Evolutionary conservation across 495 filamentous ascomycete genomes (phyloP).

Genomic region (Neurospora sp.): DNA sequence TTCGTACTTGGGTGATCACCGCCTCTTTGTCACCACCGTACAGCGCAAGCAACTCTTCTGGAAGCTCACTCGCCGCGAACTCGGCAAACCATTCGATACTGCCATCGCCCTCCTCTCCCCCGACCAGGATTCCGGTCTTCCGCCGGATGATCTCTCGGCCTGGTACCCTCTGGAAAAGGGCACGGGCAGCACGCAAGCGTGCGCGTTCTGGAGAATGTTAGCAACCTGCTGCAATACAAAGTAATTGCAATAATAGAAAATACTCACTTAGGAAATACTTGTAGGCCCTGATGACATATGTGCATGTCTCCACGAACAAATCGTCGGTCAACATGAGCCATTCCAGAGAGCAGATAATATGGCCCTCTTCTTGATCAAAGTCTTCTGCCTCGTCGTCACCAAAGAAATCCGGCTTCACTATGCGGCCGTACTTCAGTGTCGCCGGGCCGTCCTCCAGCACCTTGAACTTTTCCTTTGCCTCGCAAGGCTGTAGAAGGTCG

Average conservation of each 20-base stretch:
- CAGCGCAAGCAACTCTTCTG: constrained; percentile 24
- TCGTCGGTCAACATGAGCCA: constrained; percentile 71
- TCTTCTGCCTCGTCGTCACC: constrained; percentile 44
- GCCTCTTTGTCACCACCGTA: constrained; percentile 25
- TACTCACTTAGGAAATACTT: constrained; percentile 61
- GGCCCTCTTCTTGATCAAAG: constrained; percentile 46
- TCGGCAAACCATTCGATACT: constrained; percentile 34
- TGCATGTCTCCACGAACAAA: constrained; percentile 61
- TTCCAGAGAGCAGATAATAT: constrained; percentile 68
- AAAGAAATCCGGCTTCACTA: constrained; percentile 53
- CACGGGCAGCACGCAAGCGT: constrained; percentile 56
- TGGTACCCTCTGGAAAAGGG: constrained; percentile 41
- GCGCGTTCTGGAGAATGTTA: constrained; percentile 31
- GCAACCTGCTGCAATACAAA: constrained; percentile 12
- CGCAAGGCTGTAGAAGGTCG: constrained; percentile 11
- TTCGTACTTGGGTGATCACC: constrained; percentile 44
- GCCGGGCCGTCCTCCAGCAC: constrained; percentile 37
- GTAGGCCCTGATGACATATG: constrained; percentile 56
- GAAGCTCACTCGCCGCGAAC: constrained; percentile 21
- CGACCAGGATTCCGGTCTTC: constrained; percentile 22
- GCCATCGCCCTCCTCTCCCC: constrained; percentile 11
- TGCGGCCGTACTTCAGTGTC: constrained; percentile 36
- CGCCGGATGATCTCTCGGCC: constrained; percentile 31
- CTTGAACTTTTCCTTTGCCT: constrained; percentile 33
- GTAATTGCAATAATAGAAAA: neutral